Evolutionary conservation across 1,284 basidiomycete genomes (phyloP).

Genomic region (Cutaneotrichosporon cyanovorans): DNA sequence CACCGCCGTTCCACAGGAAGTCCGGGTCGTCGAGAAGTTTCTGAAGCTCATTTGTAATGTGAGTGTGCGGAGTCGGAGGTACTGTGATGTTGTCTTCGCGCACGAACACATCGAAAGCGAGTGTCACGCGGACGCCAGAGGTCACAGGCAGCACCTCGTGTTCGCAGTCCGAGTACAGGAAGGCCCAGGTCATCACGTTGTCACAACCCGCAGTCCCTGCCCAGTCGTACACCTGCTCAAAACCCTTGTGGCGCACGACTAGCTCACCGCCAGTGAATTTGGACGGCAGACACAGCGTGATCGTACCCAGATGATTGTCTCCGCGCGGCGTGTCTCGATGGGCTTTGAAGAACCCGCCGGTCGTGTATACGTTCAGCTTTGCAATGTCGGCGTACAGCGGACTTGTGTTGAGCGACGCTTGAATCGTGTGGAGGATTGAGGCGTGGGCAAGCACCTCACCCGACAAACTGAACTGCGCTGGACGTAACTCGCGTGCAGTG

Average conservation of each 20-base stretch:
- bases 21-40: neutral
- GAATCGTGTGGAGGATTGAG: conserved; percentile 6
- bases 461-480: conserved; percentile 14
- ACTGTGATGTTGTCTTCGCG: neutral
- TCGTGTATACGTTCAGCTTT: conserved; percentile 1
- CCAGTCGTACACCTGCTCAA: conserved; percentile 13
- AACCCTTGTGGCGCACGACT: conserved; percentile 14
- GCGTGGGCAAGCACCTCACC: conserved; percentile 9
- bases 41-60: neutral
- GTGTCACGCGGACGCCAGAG: conserved; percentile 47
- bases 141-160: conserved; percentile 48
- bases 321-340: conserved; percentile 4
- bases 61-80: neutral
- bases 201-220: too few relatives aligned
- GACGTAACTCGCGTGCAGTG: conserved; percentile 19
- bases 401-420: neutral
- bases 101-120: conserved; percentile 44
- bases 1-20: conserved; percentile 29
- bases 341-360: conserved; percentile 2
- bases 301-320: conserved; percentile 8
- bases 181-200: conserved; percentile 17
- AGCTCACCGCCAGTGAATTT: conserved; percentile 22
- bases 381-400: conserved; percentile 7
- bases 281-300: conserved; percentile 22
- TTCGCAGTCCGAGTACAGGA: conserved; percentile 48